A percentile compares a stretch with the other conserved stretches of the same genome.
phyloP scores from a whole-genome alignment of 352 stramenopile genomes.

The Globisporangium recalcitrans region DNA sequence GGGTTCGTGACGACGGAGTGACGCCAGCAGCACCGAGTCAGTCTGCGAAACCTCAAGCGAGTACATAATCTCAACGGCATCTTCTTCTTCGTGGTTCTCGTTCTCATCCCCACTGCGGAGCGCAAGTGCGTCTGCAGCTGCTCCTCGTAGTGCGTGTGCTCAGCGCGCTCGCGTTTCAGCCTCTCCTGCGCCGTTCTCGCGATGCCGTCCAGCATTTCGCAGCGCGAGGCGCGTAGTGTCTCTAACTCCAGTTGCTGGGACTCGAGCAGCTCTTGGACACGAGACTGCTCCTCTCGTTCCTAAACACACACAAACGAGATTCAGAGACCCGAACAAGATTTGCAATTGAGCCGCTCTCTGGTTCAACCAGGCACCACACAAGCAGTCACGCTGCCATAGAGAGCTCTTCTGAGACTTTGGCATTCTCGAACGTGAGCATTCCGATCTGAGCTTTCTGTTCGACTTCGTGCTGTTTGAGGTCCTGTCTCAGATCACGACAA shows the following conservation, averaged over 20 bases:
- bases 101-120: conserved; percentile 1
- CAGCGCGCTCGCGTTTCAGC: conserved; percentile 40
- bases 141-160: conserved; percentile 44
- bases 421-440: neutral
- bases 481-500: neutral
- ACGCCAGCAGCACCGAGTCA: conserved; percentile 3
- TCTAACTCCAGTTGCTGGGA: conserved; percentile 34
- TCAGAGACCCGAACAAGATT: neutral
- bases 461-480: neutral
- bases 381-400: neutral
- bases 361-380: too few relatives aligned
- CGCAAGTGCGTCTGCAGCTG: conserved; percentile 42
- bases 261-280: conserved; percentile 24
- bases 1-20: conserved; percentile 20
- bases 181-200: conserved; percentile 54
- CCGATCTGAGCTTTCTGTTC: neutral
- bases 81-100: neutral
- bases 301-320: conserved; percentile 8
- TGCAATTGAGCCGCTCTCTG: too few relatives aligned
- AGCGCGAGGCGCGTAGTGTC: conserved; percentile 31
- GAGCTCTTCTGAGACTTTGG: neutral
- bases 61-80: neutral
- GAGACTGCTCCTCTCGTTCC: conserved; percentile 19
- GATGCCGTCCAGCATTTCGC: conserved; percentile 54
- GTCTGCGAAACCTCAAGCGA: conserved; percentile 22